Conservation (phyloP, 1,139 yeast genomes). For the Taiozyma sp. region DNA sequence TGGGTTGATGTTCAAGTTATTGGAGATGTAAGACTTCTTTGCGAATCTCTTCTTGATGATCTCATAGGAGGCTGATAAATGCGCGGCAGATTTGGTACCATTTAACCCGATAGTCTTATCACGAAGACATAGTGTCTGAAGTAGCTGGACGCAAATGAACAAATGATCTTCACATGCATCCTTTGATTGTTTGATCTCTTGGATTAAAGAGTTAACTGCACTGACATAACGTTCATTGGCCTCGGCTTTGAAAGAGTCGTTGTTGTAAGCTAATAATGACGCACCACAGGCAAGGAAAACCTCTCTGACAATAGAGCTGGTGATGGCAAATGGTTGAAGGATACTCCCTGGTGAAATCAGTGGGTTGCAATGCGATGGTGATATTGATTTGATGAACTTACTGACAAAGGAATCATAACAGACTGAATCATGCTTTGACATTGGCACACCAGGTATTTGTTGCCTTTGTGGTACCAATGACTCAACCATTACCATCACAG, state of each 20-base stretch:
- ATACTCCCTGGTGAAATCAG: constrained; percentile 23
- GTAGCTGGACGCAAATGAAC: constrained; percentile 24
- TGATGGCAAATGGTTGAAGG: constrained; percentile 16
- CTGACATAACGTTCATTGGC: constrained; percentile 25
- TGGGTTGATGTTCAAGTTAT: constrained; percentile 15
- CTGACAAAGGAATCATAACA: constrained; percentile 25
- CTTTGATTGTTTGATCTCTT: constrained; percentile 13
- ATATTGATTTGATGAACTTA: constrained; percentile 25
- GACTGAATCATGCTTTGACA: constrained; percentile 13
- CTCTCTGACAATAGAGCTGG: constrained; percentile 23
- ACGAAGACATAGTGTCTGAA: constrained; percentile 26
- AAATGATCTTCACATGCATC: constrained; percentile 25
- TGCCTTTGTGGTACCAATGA: constrained; percentile 3
- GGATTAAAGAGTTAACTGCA: constrained; percentile 17
- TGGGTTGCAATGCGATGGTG: constrained; percentile 24
- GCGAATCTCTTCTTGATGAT: constrained; percentile 20
- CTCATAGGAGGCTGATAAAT: constrained; percentile 24
- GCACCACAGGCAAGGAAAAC: constrained; percentile 29
- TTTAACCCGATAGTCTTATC: constrained; percentile 25
- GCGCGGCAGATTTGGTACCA: constrained; percentile 27
- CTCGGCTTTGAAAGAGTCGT: constrained; percentile 14
- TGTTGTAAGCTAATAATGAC: constrained; percentile 21
- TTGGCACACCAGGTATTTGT: constrained; percentile 15
- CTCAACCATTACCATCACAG: neutral
- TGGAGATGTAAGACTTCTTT: neutral